A percentile compares a stretch with the other conserved stretches of the same genome.
Evolutionary conservation across 805 yeast species (phyloP).

Genomic region (Metschnikowia sp.): DNA sequence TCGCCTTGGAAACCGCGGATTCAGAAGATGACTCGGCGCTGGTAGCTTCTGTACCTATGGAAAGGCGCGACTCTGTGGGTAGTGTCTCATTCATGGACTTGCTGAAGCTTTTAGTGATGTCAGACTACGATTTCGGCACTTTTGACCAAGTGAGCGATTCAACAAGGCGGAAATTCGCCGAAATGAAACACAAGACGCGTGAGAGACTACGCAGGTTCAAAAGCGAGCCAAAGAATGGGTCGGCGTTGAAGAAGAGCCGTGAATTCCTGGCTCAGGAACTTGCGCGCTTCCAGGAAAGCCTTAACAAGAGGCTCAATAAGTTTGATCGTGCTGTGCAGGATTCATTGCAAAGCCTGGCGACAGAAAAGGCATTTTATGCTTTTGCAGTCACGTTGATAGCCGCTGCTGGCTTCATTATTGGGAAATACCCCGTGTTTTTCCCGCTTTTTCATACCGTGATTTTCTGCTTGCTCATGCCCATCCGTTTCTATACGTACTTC

Average conservation of each 20-base stretch:
- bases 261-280: slow-evolving; percentile 22
- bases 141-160: slow-evolving; percentile 34
- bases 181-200: slow-evolving; percentile 35
- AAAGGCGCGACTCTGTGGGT: slow-evolving; percentile 15
- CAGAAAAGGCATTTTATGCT: slow-evolving; percentile 80
- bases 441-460: slow-evolving; percentile 70
- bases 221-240: slow-evolving; percentile 15
- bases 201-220: slow-evolving; percentile 27
- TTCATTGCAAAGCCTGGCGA: slow-evolving; percentile 32
- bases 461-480: slow-evolving; percentile 68
- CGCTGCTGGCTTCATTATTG: slow-evolving; percentile 70
- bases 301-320: slow-evolving; percentile 29
- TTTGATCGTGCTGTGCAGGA: slow-evolving; percentile 37
- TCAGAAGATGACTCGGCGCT: not conserved
- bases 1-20: not conserved
- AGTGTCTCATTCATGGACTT: slow-evolving; percentile 36
- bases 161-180: slow-evolving; percentile 32
- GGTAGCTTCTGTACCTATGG: slow-evolving; percentile 6
- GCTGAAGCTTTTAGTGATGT: slow-evolving; percentile 33
- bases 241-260: not conserved
- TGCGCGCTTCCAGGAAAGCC: slow-evolving; percentile 28
- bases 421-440: slow-evolving; percentile 71
- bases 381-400: slow-evolving; percentile 66
- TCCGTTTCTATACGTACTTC: slow-evolving; percentile 78
- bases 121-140: slow-evolving; percentile 44